These are phyloP conservation scores for Ustilago bromivora DNA, from an alignment of 1,284 basidiomycete species.

Conservation along the genomic window DNA sequence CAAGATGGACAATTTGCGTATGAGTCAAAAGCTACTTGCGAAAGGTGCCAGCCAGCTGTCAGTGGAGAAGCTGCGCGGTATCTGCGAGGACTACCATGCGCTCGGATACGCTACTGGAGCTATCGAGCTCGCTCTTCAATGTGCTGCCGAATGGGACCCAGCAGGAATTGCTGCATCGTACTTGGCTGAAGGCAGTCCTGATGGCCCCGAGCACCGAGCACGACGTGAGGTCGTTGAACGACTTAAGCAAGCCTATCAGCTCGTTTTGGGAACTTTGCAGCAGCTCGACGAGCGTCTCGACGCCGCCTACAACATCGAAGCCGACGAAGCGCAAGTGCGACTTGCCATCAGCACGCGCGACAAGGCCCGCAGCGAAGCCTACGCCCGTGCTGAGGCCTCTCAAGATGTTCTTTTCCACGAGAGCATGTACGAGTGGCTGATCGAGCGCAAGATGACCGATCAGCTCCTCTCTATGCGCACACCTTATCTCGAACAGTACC, in stretches of 20 bases:
- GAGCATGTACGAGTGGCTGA: conserved; percentile 92
- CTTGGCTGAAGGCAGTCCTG: conserved; percentile 76
- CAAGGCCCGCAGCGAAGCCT: conserved; percentile 60
- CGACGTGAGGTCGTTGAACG: conserved; percentile 73
- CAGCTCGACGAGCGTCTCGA: conserved; percentile 77
- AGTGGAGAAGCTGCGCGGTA: conserved; percentile 84
- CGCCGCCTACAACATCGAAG: conserved; percentile 46
- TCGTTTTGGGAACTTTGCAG: conserved; percentile 77
- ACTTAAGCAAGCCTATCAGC: conserved; percentile 77
- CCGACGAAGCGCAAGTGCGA: conserved; percentile 59
- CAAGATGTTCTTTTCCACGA: conserved; percentile 95
- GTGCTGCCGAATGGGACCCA: conserved; percentile 83
- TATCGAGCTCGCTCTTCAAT: conserved; percentile 85
- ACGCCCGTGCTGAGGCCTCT: conserved; percentile 77
- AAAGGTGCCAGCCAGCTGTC: conserved; percentile 88
- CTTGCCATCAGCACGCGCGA: conserved; percentile 52
- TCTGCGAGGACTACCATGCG: conserved; percentile 86
- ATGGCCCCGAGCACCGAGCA: conserved; percentile 75
- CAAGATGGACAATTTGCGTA: conserved; percentile 32
- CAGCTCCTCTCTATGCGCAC: conserved; percentile 80
- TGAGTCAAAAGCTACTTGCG: conserved; percentile 76
- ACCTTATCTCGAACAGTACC: conserved; percentile 85
- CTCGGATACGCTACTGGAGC: conserved; percentile 86
- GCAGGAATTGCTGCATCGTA: conserved; percentile 73
- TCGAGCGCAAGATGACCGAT: conserved; percentile 82